A percentile compares a stretch with the other conserved stretches of the same genome.
These are phyloP conservation scores for Pyrrhoderma lamaoense DNA, from an alignment of 1,284 basidiomycete genomes.

Conservation along the genomic window DNA sequence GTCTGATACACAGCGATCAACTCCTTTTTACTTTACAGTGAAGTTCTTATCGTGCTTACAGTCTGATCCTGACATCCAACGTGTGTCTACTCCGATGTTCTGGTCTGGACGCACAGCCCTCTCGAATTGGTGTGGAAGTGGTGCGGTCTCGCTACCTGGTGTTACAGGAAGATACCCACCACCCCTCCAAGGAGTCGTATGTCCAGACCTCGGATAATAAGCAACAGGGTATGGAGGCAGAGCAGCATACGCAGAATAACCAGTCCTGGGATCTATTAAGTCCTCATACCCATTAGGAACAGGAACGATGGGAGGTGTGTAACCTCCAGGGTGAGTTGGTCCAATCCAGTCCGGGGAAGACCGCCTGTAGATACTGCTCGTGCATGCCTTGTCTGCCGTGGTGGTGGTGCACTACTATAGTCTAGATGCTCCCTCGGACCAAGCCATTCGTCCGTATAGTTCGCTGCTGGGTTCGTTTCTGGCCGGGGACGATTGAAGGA, in stretches of 20 bases:
- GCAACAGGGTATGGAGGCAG: not conserved
- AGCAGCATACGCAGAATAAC: not conserved
- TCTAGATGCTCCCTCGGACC: too few species aligned
- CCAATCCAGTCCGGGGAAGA: too few species aligned
- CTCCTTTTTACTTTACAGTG: too few species aligned
- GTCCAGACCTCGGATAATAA: conserved; percentile 2
- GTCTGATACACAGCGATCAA: too few species aligned
- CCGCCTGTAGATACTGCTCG: too few species aligned
- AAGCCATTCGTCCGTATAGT: too few species aligned
- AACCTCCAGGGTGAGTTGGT: not conserved
- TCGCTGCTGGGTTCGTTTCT: too few species aligned
- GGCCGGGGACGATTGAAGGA: conserved; percentile 4
- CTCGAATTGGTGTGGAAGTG: not conserved
- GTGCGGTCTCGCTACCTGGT: not conserved
- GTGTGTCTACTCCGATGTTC: conserved; percentile 6
- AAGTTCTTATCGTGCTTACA: conserved; percentile 10
- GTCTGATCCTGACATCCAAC: conserved; percentile 10
- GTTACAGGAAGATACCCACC: conserved; percentile 12
- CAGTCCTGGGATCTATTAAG: too few species aligned
- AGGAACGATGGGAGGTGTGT: not conserved
- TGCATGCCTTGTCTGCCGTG: not conserved
- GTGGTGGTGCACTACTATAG: too few species aligned
- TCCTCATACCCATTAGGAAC: too few species aligned
- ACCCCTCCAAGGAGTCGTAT: conserved; percentile 12
- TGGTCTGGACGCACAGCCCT: conserved; percentile 6